phyloP scores from a whole-genome alignment of 129 eudicot genomes.

The Flaveria trinervia region DNA sequence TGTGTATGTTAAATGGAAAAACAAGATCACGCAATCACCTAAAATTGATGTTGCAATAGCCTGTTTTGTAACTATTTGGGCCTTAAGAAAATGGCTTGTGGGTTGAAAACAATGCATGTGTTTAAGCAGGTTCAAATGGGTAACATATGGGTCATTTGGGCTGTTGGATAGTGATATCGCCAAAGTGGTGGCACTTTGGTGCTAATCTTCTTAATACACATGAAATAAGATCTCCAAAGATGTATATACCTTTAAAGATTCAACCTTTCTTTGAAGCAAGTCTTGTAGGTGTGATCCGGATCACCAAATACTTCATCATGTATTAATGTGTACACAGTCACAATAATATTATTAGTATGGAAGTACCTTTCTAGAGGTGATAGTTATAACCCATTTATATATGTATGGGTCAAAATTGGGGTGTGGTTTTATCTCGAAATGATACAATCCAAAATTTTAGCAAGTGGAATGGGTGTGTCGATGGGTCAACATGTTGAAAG shows the following conservation, averaged over 20 bases:
- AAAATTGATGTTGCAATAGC: conserved; percentile 1
- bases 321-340: too few relatives aligned
- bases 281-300: too few relatives aligned
- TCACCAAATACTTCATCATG: too few relatives aligned
- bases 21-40: not conserved
- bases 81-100: not conserved
- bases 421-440: not conserved
- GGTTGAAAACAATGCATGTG: not conserved
- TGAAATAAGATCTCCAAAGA: not conserved
- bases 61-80: conserved; percentile 6
- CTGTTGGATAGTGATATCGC: conserved; percentile 3
- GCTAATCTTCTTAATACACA: conserved; percentile 5
- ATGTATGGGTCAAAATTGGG: not conserved
- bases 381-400: too few relatives aligned
- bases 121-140: conserved; percentile 1
- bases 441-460: too few relatives aligned
- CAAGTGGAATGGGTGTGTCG: too few relatives aligned
- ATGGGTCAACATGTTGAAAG: too few relatives aligned
- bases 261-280: too few relatives aligned
- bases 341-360: too few relatives aligned
- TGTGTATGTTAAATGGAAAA: not conserved
- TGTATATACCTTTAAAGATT: too few relatives aligned
- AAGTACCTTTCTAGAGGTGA: too few relatives aligned
- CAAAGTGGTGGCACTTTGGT: not conserved
- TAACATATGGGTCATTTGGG: not conserved